phyloP scores from a whole-genome alignment of 306 rosid species.

The Dalbergia oliveri region DNA sequence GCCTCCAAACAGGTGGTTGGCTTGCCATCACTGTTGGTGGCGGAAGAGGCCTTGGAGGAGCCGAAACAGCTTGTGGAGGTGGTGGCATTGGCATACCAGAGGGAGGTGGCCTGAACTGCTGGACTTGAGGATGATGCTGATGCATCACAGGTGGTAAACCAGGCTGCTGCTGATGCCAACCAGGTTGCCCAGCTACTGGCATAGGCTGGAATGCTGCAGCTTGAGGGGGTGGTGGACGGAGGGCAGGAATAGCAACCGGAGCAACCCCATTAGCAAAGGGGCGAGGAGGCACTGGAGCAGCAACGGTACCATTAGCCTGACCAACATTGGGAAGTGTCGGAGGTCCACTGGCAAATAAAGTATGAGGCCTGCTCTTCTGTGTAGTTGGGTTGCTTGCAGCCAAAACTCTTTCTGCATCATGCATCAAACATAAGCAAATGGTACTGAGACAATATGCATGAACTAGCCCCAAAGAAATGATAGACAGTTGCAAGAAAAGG shows the following conservation, averaged over 20 bases:
- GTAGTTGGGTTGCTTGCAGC: slow-evolving; percentile 91
- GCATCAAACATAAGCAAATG: slow-evolving; percentile 31
- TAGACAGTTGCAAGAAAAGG: slow-evolving; percentile 30
- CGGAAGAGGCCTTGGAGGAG: slow-evolving; percentile 82
- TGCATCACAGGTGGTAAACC: slow-evolving; percentile 75
- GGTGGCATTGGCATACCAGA: slow-evolving; percentile 84
- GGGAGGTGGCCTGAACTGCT: slow-evolving; percentile 92
- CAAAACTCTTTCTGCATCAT: slow-evolving; percentile 88
- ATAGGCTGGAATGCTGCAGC: slow-evolving; percentile 73
- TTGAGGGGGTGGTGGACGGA: slow-evolving; percentile 91
- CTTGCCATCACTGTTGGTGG: slow-evolving; percentile 90
- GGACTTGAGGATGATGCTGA: slow-evolving; percentile 79
- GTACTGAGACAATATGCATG: background rate
- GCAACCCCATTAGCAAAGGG: slow-evolving; percentile 84
- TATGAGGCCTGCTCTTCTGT: slow-evolving; percentile 95
- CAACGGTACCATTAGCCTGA: slow-evolving; percentile 68
- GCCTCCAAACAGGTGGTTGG: slow-evolving; percentile 82
- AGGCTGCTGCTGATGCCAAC: slow-evolving; percentile 86
- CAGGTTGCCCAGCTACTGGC: slow-evolving; percentile 67
- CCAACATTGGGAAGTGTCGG: slow-evolving; percentile 76
- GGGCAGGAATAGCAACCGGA: slow-evolving; percentile 62
- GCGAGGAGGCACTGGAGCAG: slow-evolving; percentile 75
- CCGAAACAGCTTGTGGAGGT: slow-evolving; percentile 62
- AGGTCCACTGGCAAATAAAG: slow-evolving; percentile 94
- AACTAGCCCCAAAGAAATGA: slow-evolving; percentile 1